These are phyloP conservation scores for Diplodia corticola DNA, from an alignment of 2,329 filamentous ascomycete species.

Conservation along the genomic window DNA sequence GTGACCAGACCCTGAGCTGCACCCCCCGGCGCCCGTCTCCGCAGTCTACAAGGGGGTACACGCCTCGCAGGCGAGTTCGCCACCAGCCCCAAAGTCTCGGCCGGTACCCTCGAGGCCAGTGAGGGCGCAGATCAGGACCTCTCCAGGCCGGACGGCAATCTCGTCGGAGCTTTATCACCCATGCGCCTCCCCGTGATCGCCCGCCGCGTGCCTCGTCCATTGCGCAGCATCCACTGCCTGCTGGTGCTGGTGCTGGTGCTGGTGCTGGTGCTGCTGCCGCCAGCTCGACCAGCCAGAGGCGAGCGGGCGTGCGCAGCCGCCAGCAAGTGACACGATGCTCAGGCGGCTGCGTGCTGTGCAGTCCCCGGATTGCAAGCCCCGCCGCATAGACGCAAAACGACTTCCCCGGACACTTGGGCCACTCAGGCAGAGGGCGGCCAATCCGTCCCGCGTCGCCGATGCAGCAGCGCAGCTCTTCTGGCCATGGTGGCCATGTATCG, in stretches of 20 bases:
- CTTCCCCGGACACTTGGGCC: conserved; percentile 18
- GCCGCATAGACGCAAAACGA: conserved; percentile 15
- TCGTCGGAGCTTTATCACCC: conserved; percentile 15
- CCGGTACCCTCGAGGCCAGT: conserved; percentile 13
- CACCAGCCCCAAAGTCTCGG: conserved; percentile 2
- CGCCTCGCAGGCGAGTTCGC: not conserved
- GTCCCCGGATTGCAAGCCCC: conserved; percentile 16
- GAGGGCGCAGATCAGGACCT: conserved; percentile 16
- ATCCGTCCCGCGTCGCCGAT: conserved; percentile 9
- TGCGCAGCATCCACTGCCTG: not conserved
- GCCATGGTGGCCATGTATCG: conserved; percentile 7
- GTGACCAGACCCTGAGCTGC: conserved; percentile 19
- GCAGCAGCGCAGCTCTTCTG: not conserved
- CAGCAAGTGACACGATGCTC: conserved; percentile 6
- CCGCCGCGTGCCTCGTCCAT: not conserved
- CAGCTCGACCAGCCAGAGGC: not conserved
- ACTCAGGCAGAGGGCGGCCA: conserved; percentile 6
- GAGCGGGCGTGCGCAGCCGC: conserved; percentile 1
- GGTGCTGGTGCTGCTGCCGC: not conserved
- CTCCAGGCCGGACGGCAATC: not conserved
- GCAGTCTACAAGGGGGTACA: conserved; percentile 9
- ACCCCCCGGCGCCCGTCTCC: conserved; percentile 1
- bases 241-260: not conserved
- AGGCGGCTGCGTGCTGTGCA: conserved; percentile 8
- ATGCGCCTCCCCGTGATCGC: conserved; percentile 19